Evolutionary conservation across 768 basidiomycete genomes (phyloP).

Genomic region (Calocybe gangraenosa): DNA sequence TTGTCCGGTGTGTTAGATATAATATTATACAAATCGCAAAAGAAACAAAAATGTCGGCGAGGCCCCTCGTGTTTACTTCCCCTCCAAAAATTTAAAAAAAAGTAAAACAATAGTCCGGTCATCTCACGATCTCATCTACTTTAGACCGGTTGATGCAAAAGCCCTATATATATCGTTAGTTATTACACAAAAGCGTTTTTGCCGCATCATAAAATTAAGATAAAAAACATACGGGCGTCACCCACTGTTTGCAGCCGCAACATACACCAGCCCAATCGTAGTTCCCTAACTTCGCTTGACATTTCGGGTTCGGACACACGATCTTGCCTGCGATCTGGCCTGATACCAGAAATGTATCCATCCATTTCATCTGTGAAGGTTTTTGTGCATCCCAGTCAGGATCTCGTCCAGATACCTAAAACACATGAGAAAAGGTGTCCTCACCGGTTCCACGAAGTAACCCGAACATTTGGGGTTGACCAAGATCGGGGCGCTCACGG

Average conservation of each 20-base stretch:
- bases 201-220: neutral
- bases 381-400: no score
- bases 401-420: no score
- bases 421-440: conserved; percentile 24
- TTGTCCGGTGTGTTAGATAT: no score
- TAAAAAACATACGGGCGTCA: conserved; percentile 67
- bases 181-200: neutral
- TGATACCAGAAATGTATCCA: conserved; percentile 75
- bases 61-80: no score
- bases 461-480: conserved; percentile 86
- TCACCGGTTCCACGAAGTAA: conserved; percentile 93
- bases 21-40: no score
- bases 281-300: conserved; percentile 87
- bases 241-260: conserved; percentile 91
- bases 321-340: conserved; percentile 88
- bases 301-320: conserved; percentile 87
- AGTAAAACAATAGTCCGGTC: neutral
- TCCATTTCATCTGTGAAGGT: conserved; percentile 81
- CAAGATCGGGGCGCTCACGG: conserved; percentile 61
- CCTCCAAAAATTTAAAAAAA: neutral
- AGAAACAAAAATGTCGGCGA: no score
- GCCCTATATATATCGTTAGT: no score
- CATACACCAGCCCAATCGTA: conserved; percentile 96
- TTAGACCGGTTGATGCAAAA: conserved; percentile 69
- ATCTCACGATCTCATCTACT: conserved; percentile 53